Base-by-base conservation (phyloP, 75 land plant genomes). In the Picea sitchensis region DNA sequence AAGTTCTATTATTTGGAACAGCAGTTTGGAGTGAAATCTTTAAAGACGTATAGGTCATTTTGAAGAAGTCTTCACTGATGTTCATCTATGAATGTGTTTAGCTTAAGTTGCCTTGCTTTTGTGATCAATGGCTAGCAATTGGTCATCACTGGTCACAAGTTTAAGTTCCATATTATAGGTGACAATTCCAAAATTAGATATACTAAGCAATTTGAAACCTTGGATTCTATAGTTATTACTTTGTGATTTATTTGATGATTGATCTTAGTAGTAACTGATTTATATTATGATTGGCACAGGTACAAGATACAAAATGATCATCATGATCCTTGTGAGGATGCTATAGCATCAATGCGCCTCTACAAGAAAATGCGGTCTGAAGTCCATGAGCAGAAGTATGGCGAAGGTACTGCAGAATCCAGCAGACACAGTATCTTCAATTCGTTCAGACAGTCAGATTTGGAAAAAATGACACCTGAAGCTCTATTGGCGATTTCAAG, bases 251-350 rank as follows among this genome's bases (percentile, higher is more conserved):
- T 67, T 67, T 32, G 41, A 38, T 32, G 38, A 20, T 44, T 71
- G 23, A 36, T 71, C 23, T 71, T 44, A 51, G 54, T n/a, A 71
- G 23, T 20, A 18, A 44, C n/a, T 71, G 54, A 41, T 44, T 71
- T 44, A 71, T 36, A 69, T 20, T 71, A 71, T n/a, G 74, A 71
- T 44, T 71, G 34, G 74, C 18, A 44, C 82, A 95, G 98, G 21
- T 95, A 92, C 83, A 87, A 88, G 54, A 92, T 95, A 62, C 95
- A 95, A 82, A 95, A 95, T 20, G 75, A 82, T 47, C 23, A 21
- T 18, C 98, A 93, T 82, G 96, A 94, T 63, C 91, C 94, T 26
- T 90, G 84, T 47, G 98, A 95, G 76, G 98, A 95, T 60, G 95
- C 96, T 77, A 88, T 95, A 62, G 94, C 98, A 47, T 90, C 96